Conservation (phyloP, 805 yeast species). For the Yamadazyma philogaea region DNA sequence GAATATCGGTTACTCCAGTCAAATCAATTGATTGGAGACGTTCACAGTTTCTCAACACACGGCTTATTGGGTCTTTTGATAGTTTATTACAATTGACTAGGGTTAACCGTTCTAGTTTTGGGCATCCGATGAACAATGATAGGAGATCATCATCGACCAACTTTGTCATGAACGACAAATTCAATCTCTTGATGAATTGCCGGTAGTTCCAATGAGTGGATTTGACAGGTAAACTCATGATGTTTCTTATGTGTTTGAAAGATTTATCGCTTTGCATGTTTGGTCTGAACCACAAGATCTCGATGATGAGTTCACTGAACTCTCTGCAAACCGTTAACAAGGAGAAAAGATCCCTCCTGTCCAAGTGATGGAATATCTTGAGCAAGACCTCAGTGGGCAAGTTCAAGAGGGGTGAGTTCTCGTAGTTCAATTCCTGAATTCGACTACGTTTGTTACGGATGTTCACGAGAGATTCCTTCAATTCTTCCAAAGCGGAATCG, state of each 20-base stretch:
- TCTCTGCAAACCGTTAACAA: conserved; percentile 71
- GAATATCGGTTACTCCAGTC: conserved; percentile 65
- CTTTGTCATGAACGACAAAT: conserved; percentile 70
- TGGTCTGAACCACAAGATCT: conserved; percentile 86
- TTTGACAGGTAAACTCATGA: conserved; percentile 48
- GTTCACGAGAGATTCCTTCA: conserved; percentile 31
- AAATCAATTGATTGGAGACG: conserved; percentile 82
- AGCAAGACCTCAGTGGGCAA: conserved; percentile 62
- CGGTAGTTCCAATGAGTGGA: conserved; percentile 65
- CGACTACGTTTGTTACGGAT: conserved; percentile 24
- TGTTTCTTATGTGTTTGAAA: conserved; percentile 50
- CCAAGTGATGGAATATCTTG: conserved; percentile 62
- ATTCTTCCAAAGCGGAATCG: conserved; percentile 30
- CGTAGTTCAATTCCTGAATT: conserved; percentile 22
- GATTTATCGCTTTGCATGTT: conserved; percentile 51
- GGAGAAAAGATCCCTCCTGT: conserved; percentile 58
- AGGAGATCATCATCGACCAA: conserved; percentile 64
- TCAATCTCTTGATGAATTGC: conserved; percentile 70
- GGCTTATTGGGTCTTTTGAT: conserved; percentile 57
- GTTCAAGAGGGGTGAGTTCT: conserved; percentile 40
- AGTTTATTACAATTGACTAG: conserved; percentile 74
- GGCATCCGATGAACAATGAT: conserved; percentile 60
- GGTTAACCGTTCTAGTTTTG: conserved; percentile 79
- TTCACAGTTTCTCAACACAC: conserved; percentile 60
- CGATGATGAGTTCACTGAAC: conserved; percentile 77